Evolutionary conservation across 345 rosid species (phyloP).

Genomic region (Eucalyptus sideroxylon): DNA sequence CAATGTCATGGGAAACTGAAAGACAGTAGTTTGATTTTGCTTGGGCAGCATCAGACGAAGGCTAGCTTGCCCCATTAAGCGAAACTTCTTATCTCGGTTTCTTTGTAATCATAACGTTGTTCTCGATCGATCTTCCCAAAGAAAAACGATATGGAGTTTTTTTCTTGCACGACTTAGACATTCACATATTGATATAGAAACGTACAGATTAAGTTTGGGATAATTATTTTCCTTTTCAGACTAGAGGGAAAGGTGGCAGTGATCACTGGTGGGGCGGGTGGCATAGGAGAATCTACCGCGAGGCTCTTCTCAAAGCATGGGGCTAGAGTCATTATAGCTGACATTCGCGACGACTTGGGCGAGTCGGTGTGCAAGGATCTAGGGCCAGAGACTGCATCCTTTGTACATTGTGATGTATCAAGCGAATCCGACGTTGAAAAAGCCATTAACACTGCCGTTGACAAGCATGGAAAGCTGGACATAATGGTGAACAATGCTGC

Average conservation of each 20-base stretch:
- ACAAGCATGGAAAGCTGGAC: not conserved
- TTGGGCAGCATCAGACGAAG: not conserved
- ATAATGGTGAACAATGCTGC: not conserved
- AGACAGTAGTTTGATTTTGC: not conserved
- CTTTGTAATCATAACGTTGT: not conserved
- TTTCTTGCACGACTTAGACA: not conserved
- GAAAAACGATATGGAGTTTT: not conserved
- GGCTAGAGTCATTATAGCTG: not conserved
- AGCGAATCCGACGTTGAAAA: not conserved
- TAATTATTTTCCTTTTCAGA: not conserved
- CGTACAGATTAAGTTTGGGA: not conserved
- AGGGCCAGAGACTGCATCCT: not conserved
- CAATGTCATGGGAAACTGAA: not conserved
- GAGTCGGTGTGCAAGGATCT: not conserved
- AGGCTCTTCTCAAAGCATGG: not conserved
- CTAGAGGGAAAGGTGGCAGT: slow-evolving; percentile 1
- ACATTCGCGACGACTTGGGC: not conserved
- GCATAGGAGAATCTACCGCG: not conserved
- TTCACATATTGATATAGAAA: not conserved
- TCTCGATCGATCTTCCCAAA: not conserved
- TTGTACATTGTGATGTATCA: not conserved
- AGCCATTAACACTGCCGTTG: not conserved
- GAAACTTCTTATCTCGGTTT: not conserved
- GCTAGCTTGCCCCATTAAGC: not conserved
- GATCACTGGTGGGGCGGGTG: slow-evolving; percentile 2